Evolutionary conservation across 331 rosid species (phyloP).

Genomic region (Cydonia oblonga): DNA sequence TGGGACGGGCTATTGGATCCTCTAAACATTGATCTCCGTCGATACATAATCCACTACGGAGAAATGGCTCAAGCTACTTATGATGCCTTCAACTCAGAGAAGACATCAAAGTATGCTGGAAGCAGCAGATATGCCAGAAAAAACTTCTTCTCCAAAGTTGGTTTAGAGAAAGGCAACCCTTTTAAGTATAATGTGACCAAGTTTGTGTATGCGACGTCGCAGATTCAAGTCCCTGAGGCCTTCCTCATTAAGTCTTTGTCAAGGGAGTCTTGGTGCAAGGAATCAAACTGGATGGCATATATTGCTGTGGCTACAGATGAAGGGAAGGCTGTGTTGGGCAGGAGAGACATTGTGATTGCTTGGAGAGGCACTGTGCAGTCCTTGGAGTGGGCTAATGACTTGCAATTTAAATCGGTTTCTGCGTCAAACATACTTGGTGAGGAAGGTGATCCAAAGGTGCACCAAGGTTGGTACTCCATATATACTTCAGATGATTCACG

Average conservation of each 20-base stretch:
- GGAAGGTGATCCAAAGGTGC: slow-evolving; percentile 33
- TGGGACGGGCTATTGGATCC: slow-evolving; percentile 46
- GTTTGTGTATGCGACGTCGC: slow-evolving; percentile 41
- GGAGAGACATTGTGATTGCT: slow-evolving; percentile 51
- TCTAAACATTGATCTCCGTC: slow-evolving; percentile 38
- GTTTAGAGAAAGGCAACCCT: slow-evolving; percentile 24
- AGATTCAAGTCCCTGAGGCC: slow-evolving; percentile 31
- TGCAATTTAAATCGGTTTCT: slow-evolving; percentile 24
- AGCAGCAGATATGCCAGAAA: slow-evolving; percentile 24
- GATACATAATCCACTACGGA: slow-evolving; percentile 40
- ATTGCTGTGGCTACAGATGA: slow-evolving; percentile 50
- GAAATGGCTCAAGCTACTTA: slow-evolving; percentile 45
- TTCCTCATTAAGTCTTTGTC: slow-evolving; percentile 36
- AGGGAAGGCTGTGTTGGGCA: slow-evolving; percentile 36
- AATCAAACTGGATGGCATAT: slow-evolving; percentile 58
- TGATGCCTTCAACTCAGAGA: slow-evolving; percentile 44
- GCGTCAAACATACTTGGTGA: slow-evolving; percentile 22
- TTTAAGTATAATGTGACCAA: slow-evolving; percentile 39
- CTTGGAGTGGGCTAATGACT: slow-evolving; percentile 46
- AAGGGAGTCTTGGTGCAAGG: slow-evolving; percentile 52
- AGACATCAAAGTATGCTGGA: slow-evolving; percentile 34
- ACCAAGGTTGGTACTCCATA: slow-evolving; percentile 48
- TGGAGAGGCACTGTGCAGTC: slow-evolving; percentile 51
- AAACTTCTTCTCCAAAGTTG: slow-evolving; percentile 27
- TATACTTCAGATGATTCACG: slow-evolving; percentile 33